Conservation (phyloP, 768 basidiomycete genomes). For the Tylopilus subfusipes region DNA sequence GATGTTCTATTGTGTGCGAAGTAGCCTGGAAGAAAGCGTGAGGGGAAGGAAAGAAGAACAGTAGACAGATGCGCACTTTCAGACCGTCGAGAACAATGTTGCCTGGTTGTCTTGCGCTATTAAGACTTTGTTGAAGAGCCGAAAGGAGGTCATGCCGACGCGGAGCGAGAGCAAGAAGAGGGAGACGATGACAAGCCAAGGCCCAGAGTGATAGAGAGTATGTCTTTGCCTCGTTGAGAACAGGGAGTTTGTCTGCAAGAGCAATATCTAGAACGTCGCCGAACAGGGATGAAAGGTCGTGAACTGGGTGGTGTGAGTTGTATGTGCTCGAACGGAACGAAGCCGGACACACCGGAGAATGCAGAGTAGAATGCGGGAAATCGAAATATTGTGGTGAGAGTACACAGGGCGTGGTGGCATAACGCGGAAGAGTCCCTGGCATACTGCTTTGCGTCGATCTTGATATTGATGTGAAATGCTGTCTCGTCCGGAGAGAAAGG, state of each 20-base stretch:
- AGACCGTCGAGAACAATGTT: conserved; percentile 24
- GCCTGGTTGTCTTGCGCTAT: conserved; percentile 20
- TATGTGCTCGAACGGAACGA: background rate
- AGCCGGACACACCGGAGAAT: conserved; percentile 46
- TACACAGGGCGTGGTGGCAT: conserved; percentile 52
- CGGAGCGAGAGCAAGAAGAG: conserved; percentile 36
- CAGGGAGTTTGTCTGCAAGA: conserved; percentile 32
- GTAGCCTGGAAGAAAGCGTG: conserved; percentile 18
- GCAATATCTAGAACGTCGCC: conserved; percentile 44
- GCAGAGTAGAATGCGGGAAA: conserved; percentile 42
- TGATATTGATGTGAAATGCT: conserved; percentile 6
- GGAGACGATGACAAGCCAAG: conserved; percentile 48
- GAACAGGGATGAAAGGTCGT: conserved; percentile 43
- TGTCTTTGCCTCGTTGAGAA: conserved; percentile 42
- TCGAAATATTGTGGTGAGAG: conserved; percentile 50
- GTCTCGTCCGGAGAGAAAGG: conserved; percentile 24
- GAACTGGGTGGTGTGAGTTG: conserved; percentile 30
- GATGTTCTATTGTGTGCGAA: conserved; percentile 20
- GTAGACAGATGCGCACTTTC: conserved; percentile 21
- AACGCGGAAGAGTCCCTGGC: conserved; percentile 42
- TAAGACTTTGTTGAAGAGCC: conserved; percentile 37
- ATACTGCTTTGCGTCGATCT: conserved; percentile 38
- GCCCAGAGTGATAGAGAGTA: conserved; percentile 48
- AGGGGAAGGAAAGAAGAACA: background rate
- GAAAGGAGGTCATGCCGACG: conserved; percentile 31